Evolutionary conservation across 1,284 basidiomycete species (phyloP).

Genomic region (Butyriboletus appendiculatus): DNA sequence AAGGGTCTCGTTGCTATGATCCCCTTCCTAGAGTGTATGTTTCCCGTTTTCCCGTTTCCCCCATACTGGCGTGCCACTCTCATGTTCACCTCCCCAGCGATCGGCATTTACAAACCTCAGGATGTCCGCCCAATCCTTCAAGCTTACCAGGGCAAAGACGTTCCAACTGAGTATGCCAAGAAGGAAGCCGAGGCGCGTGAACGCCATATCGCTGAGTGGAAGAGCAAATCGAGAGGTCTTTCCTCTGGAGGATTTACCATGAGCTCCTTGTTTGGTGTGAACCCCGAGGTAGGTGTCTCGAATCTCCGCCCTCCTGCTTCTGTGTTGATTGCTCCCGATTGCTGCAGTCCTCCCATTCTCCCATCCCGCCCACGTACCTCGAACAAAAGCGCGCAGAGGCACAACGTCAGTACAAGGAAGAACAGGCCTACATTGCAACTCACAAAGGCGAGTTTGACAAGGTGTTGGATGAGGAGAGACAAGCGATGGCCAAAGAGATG

Average conservation of each 20-base stretch:
- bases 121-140: constrained; percentile 89
- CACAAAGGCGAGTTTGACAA: constrained; percentile 84
- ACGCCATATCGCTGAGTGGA: constrained; percentile 83
- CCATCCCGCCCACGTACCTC: constrained; percentile 80
- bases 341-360: constrained; percentile 31
- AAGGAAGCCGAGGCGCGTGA: constrained; percentile 82
- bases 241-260: constrained; percentile 54
- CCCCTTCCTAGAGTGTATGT: constrained; percentile 94
- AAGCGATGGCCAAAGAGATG: constrained; percentile 70
- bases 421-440: constrained; percentile 84
- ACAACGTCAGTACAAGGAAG: constrained; percentile 81
- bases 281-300: constrained; percentile 20
- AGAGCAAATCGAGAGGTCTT: constrained; percentile 51
- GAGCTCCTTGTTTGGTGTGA: constrained; percentile 38
- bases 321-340: constrained; percentile 1
- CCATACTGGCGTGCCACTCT: neutral
- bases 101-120: constrained; percentile 80
- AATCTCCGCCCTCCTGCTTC: neutral
- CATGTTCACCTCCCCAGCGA: constrained; percentile 53
- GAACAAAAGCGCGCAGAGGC: constrained; percentile 90
- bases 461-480: constrained; percentile 79
- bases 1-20: constrained; percentile 88
- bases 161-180: constrained; percentile 88
- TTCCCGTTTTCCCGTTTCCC: neutral
- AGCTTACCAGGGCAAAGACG: constrained; percentile 86